Base-by-base conservation (phyloP, 2,329 filamentous ascomycete species). In the Nannizzia gypsea region DNA sequence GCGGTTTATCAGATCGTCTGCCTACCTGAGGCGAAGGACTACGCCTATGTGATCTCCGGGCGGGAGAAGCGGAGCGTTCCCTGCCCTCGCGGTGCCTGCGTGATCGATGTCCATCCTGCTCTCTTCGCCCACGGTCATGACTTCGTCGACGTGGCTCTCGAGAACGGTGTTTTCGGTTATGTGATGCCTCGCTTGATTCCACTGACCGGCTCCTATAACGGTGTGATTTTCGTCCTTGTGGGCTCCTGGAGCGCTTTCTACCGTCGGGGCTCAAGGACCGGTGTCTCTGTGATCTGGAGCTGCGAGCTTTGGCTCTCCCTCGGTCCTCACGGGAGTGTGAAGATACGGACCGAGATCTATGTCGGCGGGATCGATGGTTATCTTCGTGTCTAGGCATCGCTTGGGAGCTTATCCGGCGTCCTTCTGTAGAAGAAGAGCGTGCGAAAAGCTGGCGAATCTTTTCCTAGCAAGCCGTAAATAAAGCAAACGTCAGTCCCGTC, bases 1-100 rank as follows among this genome's bases (percentile, higher is more conserved):
- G 72, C 2, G 77, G 75, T 11, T 67, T 70, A 58, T 63, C 64
- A 2, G 72, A 70, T 42, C 74, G 74, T 59, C 70, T 67, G 4
- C 69, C 50, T 6, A 67, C 64, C 38, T 58, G 66, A 34, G 69
- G 65, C 6, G 66, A 67, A 17, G 66, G 64, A 38, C 67, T 72
- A 22, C 64, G 67, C 36, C 58, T 59, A 26, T 40, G 58, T 20
- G 34, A 57, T 13, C 24, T 57, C 59, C 40, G 54, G 24, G 11
- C 11, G 44, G 28, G 58, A 28, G 62, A 60, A 31, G 28, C 34
- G 31, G 46, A 54, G 22, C 2, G 24, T 3, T 17, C 50, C 15
- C 20, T 54, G 8, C 24, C 44, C 38, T 52, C 56, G n/a, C 44
- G 61, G 54, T 26, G 65, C 60, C 58, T 57, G 56, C 31, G 63